Conservation (phyloP, 1,284 basidiomycete genomes). For the Sanghuangporus weigelae region DNA sequence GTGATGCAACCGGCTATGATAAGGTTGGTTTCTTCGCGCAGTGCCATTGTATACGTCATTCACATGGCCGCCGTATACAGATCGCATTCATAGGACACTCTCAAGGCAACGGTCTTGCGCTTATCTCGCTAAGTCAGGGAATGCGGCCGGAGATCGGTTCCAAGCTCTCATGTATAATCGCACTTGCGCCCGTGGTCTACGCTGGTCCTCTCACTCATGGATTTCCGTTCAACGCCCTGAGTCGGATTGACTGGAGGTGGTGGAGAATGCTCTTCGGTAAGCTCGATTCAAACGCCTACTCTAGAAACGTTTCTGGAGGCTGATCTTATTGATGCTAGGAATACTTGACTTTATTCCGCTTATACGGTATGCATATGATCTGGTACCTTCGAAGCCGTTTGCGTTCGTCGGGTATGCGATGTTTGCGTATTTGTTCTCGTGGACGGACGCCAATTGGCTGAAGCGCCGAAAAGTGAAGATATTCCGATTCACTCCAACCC, state of each 20-base stretch:
- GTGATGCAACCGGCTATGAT: constrained; percentile 47
- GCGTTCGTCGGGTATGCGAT: constrained; percentile 46
- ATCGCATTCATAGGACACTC: constrained; percentile 58
- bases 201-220: constrained; percentile 52
- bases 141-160: constrained; percentile 51
- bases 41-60: constrained; percentile 11
- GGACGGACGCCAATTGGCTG: constrained; percentile 60
- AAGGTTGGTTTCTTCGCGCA: constrained; percentile 32
- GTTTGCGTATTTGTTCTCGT: constrained; percentile 57
- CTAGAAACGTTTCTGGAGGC: neutral
- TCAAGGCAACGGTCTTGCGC: constrained; percentile 50
- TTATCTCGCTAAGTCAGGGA: constrained; percentile 49
- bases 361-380: constrained; percentile 55
- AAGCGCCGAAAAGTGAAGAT: constrained; percentile 51
- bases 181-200: constrained; percentile 56
- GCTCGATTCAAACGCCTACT: neutral
- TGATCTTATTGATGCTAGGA: constrained; percentile 21
- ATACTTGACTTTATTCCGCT: constrained; percentile 58
- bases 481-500: constrained; percentile 60
- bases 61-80: constrained; percentile 25
- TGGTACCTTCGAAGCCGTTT: constrained; percentile 41
- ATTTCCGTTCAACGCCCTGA: constrained; percentile 48
- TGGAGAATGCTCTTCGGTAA: constrained; percentile 51
- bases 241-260: constrained; percentile 44
- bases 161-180: constrained; percentile 51